Conservation (phyloP, 345 rosid species). For the Fremontodendron californicum region DNA sequence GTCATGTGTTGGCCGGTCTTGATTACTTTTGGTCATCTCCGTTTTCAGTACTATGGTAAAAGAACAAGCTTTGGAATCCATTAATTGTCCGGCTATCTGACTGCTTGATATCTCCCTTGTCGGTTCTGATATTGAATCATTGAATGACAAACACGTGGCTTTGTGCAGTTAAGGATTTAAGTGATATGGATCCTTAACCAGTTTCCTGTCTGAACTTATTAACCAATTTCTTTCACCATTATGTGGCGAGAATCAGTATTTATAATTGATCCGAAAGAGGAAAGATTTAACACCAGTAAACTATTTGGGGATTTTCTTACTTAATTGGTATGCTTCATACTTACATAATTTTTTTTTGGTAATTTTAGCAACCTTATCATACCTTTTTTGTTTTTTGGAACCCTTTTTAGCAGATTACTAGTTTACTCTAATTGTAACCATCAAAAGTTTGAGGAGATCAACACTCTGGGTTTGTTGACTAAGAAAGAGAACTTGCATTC, state of each 20-base stretch:
- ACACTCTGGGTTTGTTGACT: background rate
- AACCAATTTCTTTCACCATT: background rate
- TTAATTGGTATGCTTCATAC: no score
- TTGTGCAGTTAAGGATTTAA: background rate
- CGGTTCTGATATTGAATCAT: background rate
- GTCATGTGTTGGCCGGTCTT: background rate
- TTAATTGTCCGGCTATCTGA: background rate
- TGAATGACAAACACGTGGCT: background rate
- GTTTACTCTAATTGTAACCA: background rate
- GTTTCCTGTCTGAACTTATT: background rate
- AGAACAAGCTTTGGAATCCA: background rate
- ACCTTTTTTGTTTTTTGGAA: background rate
- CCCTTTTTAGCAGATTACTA: background rate
- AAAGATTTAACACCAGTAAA: background rate
- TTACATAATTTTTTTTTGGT: background rate
- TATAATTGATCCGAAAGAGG: background rate
- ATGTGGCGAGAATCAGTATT: background rate
- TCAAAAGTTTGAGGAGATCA: slow-evolving; percentile 1
- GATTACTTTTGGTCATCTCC: background rate
- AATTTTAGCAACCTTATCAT: background rate
- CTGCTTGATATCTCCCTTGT: background rate
- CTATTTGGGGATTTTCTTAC: background rate
- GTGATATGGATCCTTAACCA: background rate
- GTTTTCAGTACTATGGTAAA: background rate
- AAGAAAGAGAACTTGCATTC: background rate